Percentiles rank a stretch among this genome's conserved stretches.
Conservation (phyloP, 2,329 filamentous ascomycete genomes). For the Trichoderma atrobrunneum region DNA sequence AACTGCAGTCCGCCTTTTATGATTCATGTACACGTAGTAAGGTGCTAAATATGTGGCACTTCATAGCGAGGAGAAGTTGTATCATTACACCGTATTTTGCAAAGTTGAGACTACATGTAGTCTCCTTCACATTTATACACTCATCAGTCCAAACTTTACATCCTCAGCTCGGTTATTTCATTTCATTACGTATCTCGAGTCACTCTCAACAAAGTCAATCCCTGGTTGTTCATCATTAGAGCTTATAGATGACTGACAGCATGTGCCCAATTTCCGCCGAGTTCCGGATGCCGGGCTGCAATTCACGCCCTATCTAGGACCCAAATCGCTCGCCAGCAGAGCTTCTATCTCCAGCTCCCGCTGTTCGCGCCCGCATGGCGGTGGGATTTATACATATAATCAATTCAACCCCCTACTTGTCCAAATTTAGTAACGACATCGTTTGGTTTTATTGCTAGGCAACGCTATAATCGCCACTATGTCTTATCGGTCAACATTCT, state of each 20-base stretch:
- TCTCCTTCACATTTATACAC: neutral
- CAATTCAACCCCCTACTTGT: neutral
- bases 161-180: neutral
- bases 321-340: neutral
- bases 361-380: neutral
- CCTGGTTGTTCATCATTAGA: neutral
- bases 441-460: neutral
- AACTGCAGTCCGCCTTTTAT: neutral
- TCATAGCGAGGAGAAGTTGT: neutral
- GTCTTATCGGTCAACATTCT: neutral
- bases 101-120: neutral
- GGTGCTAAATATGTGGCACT: neutral
- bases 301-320: neutral
- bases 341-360: neutral
- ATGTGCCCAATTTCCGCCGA: neutral
- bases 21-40: neutral
- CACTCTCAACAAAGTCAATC: neutral
- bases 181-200: neutral
- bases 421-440: neutral
- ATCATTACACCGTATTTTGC: neutral
- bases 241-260: neutral
- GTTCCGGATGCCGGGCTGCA: neutral
- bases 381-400: neutral
- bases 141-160: neutral
- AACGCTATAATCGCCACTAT: neutral